Conservation (phyloP, 176 grass and related monocot genomes). For the Bothriochloa decipiens region DNA sequence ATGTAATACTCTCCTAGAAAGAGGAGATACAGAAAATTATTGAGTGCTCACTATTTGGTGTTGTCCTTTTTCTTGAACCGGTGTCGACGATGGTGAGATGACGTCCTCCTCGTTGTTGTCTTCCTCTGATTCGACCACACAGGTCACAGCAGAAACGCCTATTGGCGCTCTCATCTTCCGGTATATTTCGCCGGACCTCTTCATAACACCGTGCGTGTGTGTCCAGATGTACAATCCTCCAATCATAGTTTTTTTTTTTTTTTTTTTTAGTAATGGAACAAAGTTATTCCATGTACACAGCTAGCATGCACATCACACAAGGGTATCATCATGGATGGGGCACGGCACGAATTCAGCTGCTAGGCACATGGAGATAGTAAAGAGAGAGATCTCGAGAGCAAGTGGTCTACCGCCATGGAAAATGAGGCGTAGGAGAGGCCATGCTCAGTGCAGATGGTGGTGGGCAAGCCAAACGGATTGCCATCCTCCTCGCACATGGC, state of each 20-base stretch:
- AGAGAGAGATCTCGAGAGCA: no score
- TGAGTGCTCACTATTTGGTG: not conserved
- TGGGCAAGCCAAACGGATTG: constrained; percentile 51
- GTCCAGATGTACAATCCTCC: constrained; percentile 81
- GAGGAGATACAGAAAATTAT: no score
- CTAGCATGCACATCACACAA: no score
- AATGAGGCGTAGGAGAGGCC: constrained; percentile 79
- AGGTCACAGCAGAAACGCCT: not conserved
- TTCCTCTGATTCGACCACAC: not conserved
- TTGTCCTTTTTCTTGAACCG: constrained; percentile 8
- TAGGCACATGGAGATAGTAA: no score
- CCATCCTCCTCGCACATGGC: constrained; percentile 65
- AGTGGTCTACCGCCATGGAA: constrained; percentile 67
- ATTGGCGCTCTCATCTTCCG: constrained; percentile 11
- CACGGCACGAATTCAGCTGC: no score
- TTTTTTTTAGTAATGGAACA: no score
- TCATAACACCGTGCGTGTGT: constrained; percentile 59
- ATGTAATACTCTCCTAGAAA: not conserved
- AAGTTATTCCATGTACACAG: no score
- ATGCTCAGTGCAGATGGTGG: constrained; percentile 33
- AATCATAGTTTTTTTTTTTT: no score
- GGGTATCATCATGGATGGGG: no score
- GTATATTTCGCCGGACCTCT: constrained; percentile 47
- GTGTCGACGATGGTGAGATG: constrained; percentile 34
- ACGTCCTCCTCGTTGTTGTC: constrained; percentile 33